phyloP scores from a whole-genome alignment of 345 rosid genomes.

The Populus ilicifolia region DNA sequence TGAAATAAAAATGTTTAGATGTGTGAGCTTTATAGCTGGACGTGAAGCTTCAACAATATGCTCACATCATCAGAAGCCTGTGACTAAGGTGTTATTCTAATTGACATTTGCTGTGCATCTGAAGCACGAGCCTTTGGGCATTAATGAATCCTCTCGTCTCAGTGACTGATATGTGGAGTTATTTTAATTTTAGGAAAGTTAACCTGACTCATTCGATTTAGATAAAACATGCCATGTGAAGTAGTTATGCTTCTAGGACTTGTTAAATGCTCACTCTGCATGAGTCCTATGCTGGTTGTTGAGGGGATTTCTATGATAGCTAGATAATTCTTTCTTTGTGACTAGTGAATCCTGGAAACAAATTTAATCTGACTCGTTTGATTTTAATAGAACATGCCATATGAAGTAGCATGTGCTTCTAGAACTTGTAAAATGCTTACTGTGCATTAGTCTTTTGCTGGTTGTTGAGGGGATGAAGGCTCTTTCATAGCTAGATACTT shows the following conservation, averaged over 20 bases:
- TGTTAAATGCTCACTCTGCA: not conserved
- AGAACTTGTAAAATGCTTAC: not conserved
- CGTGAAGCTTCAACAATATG: not conserved
- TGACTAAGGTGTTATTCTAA: not conserved
- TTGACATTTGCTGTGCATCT: not conserved
- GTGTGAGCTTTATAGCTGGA: not conserved
- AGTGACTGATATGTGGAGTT: not conserved
- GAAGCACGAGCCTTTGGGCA: not conserved
- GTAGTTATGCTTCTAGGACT: not conserved
- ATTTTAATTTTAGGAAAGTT: not conserved
- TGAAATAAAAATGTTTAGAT: not conserved
- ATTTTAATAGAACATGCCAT: not conserved
- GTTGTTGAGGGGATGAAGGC: not conserved
- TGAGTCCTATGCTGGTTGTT: not conserved
- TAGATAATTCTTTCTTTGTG: not conserved
- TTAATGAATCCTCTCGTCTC: not conserved
- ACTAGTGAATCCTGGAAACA: not conserved
- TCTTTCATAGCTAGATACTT: not conserved
- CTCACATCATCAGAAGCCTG: not conserved
- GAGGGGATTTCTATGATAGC: not conserved
- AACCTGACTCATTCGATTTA: not conserved
- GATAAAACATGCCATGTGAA: not conserved
- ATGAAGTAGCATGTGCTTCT: not conserved
- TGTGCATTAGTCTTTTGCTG: not conserved
- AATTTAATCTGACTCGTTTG: not conserved